Conservation (phyloP, 257 asterid genomes). For the Linderniella brevidens region DNA sequence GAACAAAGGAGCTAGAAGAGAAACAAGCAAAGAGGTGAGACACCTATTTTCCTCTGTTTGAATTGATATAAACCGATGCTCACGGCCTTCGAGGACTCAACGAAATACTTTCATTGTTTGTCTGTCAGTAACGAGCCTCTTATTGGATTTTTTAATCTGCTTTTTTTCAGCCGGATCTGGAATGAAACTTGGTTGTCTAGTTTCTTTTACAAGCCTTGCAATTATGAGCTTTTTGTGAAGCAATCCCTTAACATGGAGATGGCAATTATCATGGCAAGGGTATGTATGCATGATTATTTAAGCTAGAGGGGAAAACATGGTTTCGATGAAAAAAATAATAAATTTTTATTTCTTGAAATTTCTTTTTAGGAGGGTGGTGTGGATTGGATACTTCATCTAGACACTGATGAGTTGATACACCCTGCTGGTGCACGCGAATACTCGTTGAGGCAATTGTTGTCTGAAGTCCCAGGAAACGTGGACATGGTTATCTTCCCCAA, state of each 20-base stretch:
- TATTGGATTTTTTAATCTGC: conserved; percentile 10
- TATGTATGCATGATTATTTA: conserved; percentile 19
- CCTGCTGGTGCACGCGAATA: conserved; percentile 90
- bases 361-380: conserved; percentile 60
- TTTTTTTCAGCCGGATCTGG: conserved; percentile 60
- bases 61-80: background rate
- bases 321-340: background rate
- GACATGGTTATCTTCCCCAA: conserved; percentile 98
- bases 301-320: background rate
- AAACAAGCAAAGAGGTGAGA: conserved; percentile 55
- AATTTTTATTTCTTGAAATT: background rate
- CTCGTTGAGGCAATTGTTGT: conserved; percentile 76
- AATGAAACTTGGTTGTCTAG: conserved; percentile 68
- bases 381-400: conserved; percentile 97
- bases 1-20: conserved; percentile 62
- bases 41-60: background rate
- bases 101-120: background rate
- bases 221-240: conserved; percentile 73
- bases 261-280: conserved; percentile 78
- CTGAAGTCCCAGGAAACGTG: conserved; percentile 66
- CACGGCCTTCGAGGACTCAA: no score
- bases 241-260: conserved; percentile 78
- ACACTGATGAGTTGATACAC: conserved; percentile 89
- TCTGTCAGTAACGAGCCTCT: conserved; percentile 6
- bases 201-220: conserved; percentile 78